These are phyloP conservation scores for Aspergillus brunneoviolaceus DNA, from an alignment of 2,329 filamentous ascomycete species.

Conservation along the genomic window DNA sequence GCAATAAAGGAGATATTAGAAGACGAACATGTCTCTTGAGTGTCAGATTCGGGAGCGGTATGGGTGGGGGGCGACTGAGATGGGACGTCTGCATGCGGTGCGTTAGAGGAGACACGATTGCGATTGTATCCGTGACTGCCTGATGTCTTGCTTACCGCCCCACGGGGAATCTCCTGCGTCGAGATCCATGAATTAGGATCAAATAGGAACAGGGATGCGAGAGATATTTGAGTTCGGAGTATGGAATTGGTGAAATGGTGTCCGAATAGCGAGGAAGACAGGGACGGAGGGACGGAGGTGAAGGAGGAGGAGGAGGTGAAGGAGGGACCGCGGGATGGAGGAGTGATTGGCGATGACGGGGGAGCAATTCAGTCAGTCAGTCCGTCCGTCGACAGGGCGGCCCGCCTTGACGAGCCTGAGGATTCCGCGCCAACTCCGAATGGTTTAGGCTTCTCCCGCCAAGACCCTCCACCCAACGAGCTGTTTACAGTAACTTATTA, in stretches of 20 bases:
- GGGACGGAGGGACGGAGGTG: background rate
- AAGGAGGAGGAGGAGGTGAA: background rate
- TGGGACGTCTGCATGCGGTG: constrained; percentile 44
- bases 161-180: constrained; percentile 50
- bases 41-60: constrained; percentile 26
- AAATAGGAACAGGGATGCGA: constrained; percentile 5
- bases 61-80: constrained; percentile 40
- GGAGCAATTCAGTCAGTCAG: background rate
- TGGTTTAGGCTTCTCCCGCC: constrained; percentile 17
- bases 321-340: constrained; percentile 9
- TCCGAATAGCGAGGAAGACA: background rate
- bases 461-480: background rate
- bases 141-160: constrained; percentile 43
- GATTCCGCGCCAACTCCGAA: constrained; percentile 13
- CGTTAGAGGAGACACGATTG: constrained; percentile 25
- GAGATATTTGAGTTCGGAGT: background rate
- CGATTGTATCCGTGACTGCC: constrained; percentile 27
- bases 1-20: background rate
- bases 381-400: constrained; percentile 4
- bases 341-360: constrained; percentile 2
- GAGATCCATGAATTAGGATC: constrained; percentile 38
- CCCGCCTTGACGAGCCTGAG: constrained; percentile 11
- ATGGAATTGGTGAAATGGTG: background rate
- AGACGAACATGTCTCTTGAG: constrained; percentile 21
- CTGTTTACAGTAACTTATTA: no score